A percentile compares a stretch with the other conserved stretches of the same genome.
phyloP scores from a whole-genome alignment of 164 flowering plant species.

The Euptelea pleiosperma region DNA sequence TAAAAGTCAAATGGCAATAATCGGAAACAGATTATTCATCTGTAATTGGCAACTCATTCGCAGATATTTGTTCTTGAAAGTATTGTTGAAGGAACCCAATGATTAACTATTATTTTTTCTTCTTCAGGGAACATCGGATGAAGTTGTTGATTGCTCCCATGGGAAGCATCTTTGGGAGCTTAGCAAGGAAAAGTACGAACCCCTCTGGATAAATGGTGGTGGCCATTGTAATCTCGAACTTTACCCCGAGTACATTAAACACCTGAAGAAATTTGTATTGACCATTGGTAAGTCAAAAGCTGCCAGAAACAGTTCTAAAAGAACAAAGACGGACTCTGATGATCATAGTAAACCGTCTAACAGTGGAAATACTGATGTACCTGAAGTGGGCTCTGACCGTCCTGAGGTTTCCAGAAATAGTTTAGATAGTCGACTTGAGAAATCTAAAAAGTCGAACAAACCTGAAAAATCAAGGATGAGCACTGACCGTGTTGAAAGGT shows the following conservation, averaged over 20 bases:
- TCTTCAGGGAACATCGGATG: slow-evolving; percentile 84
- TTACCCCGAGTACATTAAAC: slow-evolving; percentile 83
- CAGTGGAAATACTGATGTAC: slow-evolving; percentile 35
- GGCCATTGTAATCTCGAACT: slow-evolving; percentile 93
- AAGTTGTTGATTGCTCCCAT: slow-evolving; percentile 87
- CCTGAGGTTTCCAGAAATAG: slow-evolving; percentile 77
- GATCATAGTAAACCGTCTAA: slow-evolving; percentile 43
- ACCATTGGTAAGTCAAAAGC: slow-evolving; percentile 55
- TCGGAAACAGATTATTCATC: too few relatives aligned
- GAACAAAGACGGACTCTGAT: slow-evolving; percentile 32
- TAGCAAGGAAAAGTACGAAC: slow-evolving; percentile 77
- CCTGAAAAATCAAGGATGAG: slow-evolving; percentile 88
- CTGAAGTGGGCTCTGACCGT: slow-evolving; percentile 36
- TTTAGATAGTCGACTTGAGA: slow-evolving; percentile 79
- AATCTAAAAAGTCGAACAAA: slow-evolving; percentile 61
- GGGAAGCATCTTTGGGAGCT: slow-evolving; percentile 91
- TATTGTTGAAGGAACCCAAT: too few relatives aligned
- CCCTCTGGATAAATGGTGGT: slow-evolving; percentile 90
- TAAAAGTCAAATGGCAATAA: too few relatives aligned
- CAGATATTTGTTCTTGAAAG: too few relatives aligned
- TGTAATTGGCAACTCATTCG: too few relatives aligned
- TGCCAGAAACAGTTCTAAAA: slow-evolving; percentile 34
- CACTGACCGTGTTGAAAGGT: slow-evolving; percentile 69
- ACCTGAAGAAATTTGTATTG: slow-evolving; percentile 73
- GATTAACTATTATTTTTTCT: neutral